Evolutionary conservation across 2,329 filamentous ascomycete species (phyloP), one percentile per base, ranked within the genome.

Genomic region (Gnomoniopsis sp.): DNA sequence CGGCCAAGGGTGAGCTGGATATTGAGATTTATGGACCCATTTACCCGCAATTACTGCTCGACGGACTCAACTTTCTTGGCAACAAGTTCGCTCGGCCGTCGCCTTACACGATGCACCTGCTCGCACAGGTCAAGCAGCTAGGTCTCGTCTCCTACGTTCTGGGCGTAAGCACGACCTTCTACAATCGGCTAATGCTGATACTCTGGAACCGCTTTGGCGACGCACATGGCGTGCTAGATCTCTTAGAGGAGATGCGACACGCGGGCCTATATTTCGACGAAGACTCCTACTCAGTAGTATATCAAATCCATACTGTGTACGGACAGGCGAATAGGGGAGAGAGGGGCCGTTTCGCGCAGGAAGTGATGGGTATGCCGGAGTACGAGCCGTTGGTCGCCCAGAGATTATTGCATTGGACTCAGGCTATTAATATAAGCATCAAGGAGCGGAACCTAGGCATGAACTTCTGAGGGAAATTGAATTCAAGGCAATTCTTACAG

Each of bases 121-220:
- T 93, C 0, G 88, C 89, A 0, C 81, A 82, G 8, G 75, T 92
- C 65, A 89, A 89, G 68, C 77, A 80, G 48, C 77, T 90, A 0
- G 89, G 89, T 1, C 79, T 88, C 1, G 81, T 84, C 1, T 88
- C 88, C 0, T 90, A 88, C 67, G 85, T 90, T 7, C 79, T 93
- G 0, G 89, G 88, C 50, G 87, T 84, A 6, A 86, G 86, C 19
- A 88, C 88, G 0, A 75, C 81, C 0, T 83, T 93, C 46, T 93
- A 90, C 75, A 87, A 88, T 67, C 78, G 84, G 51, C 78, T 91
- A 36, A 77, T 90, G 23, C 71, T 77, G 15, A 79, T 87, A 22
- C 76, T 85, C 57, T 90, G 87, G 84, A 71, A 74, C 36, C 81
- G 83, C 12, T 82, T 84, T 62, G 79, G 83, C 22, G 84, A 90